A percentile compares a stretch with the other conserved stretches of the same genome.
Evolutionary conservation across 345 rosid genomes (phyloP).

Genomic region (Rhodomyrtus tomentosa): DNA sequence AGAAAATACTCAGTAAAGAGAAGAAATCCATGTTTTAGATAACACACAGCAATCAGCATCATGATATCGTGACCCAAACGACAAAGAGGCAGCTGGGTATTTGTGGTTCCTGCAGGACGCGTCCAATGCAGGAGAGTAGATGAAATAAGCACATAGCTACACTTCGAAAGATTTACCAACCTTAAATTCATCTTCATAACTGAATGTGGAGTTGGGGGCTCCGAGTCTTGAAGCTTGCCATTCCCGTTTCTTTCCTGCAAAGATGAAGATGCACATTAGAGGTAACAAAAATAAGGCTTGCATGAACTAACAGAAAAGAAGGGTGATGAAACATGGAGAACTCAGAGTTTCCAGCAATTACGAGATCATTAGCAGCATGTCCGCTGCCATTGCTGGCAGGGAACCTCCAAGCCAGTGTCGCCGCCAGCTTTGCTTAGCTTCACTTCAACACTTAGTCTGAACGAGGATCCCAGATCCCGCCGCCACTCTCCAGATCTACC

Average conservation of each 20-base stretch:
- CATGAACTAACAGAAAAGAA: not conserved
- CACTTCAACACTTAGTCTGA: slow-evolving; percentile 23
- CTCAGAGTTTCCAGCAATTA: slow-evolving; percentile 7
- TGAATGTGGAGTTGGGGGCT: slow-evolving; percentile 94
- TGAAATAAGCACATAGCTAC: not conserved
- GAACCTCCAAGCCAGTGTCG: slow-evolving; percentile 80
- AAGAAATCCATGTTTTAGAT: not conserved
- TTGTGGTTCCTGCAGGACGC: not conserved
- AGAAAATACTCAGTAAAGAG: not conserved
- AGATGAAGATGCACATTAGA: not conserved
- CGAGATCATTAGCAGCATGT: slow-evolving; percentile 56
- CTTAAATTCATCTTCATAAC: slow-evolving; percentile 71
- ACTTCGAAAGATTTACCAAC: slow-evolving; percentile 21
- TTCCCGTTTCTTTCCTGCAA: slow-evolving; percentile 86
- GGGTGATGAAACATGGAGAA: not conserved
- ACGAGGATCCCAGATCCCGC: not conserved
- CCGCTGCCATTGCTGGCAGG: slow-evolving; percentile 69
- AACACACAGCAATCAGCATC: not conserved
- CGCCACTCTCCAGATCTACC: slow-evolving; percentile 54
- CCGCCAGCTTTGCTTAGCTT: slow-evolving; percentile 49
- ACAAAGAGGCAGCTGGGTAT: not conserved
- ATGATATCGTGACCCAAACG: not conserved
- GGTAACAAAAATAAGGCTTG: not conserved
- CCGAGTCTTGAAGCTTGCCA: slow-evolving; percentile 72
- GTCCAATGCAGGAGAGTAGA: not conserved